Base-by-base conservation (phyloP, 2,329 filamentous ascomycete genomes). In the Trichoderma polysporum region DNA sequence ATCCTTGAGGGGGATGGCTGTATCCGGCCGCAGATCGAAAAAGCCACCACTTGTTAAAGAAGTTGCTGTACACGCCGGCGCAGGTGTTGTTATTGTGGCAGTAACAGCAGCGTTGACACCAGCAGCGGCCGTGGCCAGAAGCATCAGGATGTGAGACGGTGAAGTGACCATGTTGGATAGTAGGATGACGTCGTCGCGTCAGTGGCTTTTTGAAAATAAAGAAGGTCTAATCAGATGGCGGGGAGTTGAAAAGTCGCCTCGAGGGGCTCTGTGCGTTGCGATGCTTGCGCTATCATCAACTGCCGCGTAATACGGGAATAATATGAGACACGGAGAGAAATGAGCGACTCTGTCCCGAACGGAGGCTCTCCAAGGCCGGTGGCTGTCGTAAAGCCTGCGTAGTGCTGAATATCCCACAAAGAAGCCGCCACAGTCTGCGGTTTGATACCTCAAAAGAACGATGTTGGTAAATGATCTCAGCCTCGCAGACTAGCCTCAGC, bases 11-110 rank as follows among this genome's bases (percentile, higher is more conserved):
- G 79, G 75, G 31, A 82, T 74, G 33, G 85, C 86, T 39, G 79
- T 84, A 71, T 87, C 85, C 2, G 84, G 83, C 29, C 85, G 81
- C 59, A 88, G 77, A 69, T 88, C 86, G 74, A 85, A 88, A 77
- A 87, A 88, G 35, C 85, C 83, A 62, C 86, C 86, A 67, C 79
- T 83, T 69, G 81, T 82, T 3, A 83, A 83, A 12, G 85, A 84
- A 8, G 84, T 83, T 0, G 86, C 86, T 8, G 86, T 88, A 73
- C 86, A 88, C 35, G 82, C 80, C 29, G 82, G 82, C 9, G 77
- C 77, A 31, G 79, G 79, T 1, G 81, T 75, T 1, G 83, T 84
- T 1, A 79, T 76, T 5, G 81, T 78, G 33, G 80, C 74, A 4
- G 77, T 71, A 59, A 79, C 73, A 25, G 79, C 73, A 29, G 79